These are phyloP conservation scores for Haplographium delicatum DNA, from an alignment of 495 filamentous ascomycete species.

Conservation along the genomic window DNA sequence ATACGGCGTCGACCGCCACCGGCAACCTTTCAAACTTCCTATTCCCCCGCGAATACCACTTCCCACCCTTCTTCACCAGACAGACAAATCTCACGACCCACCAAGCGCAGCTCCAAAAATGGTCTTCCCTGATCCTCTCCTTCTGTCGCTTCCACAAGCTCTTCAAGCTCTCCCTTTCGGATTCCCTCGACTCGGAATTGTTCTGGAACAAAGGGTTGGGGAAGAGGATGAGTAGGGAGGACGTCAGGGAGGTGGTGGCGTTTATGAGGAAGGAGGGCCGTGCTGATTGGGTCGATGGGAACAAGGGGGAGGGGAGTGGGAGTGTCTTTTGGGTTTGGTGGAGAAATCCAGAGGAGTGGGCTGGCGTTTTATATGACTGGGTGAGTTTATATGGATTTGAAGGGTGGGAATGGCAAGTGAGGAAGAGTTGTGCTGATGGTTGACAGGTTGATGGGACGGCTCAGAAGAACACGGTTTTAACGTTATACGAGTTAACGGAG, in stretches of 20 bases:
- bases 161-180: conserved; percentile 62
- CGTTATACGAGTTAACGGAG: conserved; percentile 68
- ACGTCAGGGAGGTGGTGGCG: conserved; percentile 63
- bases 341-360: conserved; percentile 72
- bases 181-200: conserved; percentile 45
- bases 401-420: not conserved
- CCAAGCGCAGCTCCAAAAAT: conserved; percentile 72
- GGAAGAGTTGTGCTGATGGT: not conserved
- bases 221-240: conserved; percentile 54
- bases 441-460: conserved; percentile 62
- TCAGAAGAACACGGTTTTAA: conserved; percentile 68
- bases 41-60: conserved; percentile 53
- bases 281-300: conserved; percentile 59
- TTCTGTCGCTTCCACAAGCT: conserved; percentile 76
- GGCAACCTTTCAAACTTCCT: conserved; percentile 4
- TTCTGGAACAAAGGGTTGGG: conserved; percentile 48
- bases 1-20: not conserved
- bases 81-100: conserved; percentile 76
- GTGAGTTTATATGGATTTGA: conserved; percentile 27
- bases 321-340: conserved; percentile 52
- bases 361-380: conserved; percentile 55
- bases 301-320: conserved; percentile 18
- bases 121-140: conserved; percentile 76
- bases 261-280: conserved; percentile 65
- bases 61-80: conserved; percentile 71